Percentiles rank a stretch among this genome's conserved stretches.
Conservation (phyloP, 139 green algal species). For the Edaphochlamys debaryana region DNA sequence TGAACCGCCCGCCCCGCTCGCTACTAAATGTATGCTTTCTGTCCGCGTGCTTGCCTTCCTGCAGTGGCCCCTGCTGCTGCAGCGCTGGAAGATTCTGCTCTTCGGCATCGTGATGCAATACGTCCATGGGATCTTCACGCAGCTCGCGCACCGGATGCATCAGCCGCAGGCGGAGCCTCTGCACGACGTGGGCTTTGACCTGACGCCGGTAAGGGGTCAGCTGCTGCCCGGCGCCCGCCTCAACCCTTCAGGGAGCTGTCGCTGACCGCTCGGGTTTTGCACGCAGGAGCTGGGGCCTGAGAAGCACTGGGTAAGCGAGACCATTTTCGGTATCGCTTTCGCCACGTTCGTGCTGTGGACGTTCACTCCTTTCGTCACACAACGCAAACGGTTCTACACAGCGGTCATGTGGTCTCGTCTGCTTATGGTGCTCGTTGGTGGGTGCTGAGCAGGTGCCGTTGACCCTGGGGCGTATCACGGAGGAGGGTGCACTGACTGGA, state of each 20-base stretch:
- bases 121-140: slow-evolving; percentile 89
- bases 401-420: slow-evolving; percentile 82
- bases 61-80: slow-evolving; percentile 82
- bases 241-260: no score
- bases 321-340: slow-evolving; percentile 82
- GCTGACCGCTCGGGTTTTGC: no score
- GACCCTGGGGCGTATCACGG: no score
- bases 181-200: slow-evolving; percentile 80
- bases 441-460: no score
- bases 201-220: slow-evolving; percentile 72
- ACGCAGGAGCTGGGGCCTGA: slow-evolving; percentile 75
- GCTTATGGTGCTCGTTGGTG: slow-evolving; percentile 76
- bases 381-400: slow-evolving; percentile 90
- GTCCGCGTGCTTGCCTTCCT: no score
- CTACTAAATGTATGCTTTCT: no score
- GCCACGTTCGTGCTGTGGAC: slow-evolving; percentile 84
- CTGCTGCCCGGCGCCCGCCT: no score
- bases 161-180: slow-evolving; percentile 73
- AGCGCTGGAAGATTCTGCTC: slow-evolving; percentile 79
- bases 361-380: slow-evolving; percentile 86
- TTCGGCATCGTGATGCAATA: slow-evolving; percentile 88
- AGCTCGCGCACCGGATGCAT: slow-evolving; percentile 87
- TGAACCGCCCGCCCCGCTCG: background rate
- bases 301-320: slow-evolving; percentile 87
- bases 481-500: no score